Percentiles rank a stretch among this genome's conserved stretches.
phyloP scores from a whole-genome alignment of 2,329 filamentous ascomycete genomes.

The Fusarium napiforme region DNA sequence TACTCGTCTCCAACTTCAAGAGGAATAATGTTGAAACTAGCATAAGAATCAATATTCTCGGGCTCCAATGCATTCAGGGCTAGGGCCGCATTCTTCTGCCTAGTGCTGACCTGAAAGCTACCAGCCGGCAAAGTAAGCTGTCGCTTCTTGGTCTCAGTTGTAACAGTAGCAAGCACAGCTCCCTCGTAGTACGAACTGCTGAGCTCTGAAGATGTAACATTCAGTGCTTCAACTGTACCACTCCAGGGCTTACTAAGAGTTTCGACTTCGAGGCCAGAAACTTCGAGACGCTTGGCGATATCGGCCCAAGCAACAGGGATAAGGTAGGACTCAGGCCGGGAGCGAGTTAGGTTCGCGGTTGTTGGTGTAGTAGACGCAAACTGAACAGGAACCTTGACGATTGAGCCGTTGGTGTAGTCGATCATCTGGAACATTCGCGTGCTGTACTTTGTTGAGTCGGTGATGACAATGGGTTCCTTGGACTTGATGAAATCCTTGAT shows the following conservation, averaged over 20 bases:
- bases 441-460: constrained; percentile 38
- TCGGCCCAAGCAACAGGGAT: constrained; percentile 46
- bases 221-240: constrained; percentile 45
- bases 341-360: constrained; percentile 44
- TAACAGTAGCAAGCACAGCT: constrained; percentile 37
- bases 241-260: constrained; percentile 35
- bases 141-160: constrained; percentile 25
- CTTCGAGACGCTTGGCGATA: constrained; percentile 42
- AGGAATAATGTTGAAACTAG: constrained; percentile 46
- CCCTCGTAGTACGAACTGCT: constrained; percentile 45
- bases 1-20: constrained; percentile 46
- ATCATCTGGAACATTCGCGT: constrained; percentile 43
- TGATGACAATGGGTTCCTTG: constrained; percentile 46
- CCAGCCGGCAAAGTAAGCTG: constrained; percentile 43
- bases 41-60: constrained; percentile 49
- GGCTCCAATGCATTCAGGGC: constrained; percentile 48
- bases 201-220: constrained; percentile 37
- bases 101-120: constrained; percentile 47
- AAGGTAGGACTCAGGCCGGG: constrained; percentile 46
- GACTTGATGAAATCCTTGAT: constrained; percentile 43
- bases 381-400: constrained; percentile 43
- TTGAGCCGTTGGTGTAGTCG: constrained; percentile 39
- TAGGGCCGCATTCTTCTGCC: constrained; percentile 47
- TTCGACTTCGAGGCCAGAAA: constrained; percentile 43
- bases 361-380: constrained; percentile 47